Percentiles rank a stretch among this genome's conserved stretches.
These are phyloP conservation scores for Cutaneotrichosporon cutaneum DNA, from an alignment of 1,284 basidiomycete genomes.

Conservation along the genomic window DNA sequence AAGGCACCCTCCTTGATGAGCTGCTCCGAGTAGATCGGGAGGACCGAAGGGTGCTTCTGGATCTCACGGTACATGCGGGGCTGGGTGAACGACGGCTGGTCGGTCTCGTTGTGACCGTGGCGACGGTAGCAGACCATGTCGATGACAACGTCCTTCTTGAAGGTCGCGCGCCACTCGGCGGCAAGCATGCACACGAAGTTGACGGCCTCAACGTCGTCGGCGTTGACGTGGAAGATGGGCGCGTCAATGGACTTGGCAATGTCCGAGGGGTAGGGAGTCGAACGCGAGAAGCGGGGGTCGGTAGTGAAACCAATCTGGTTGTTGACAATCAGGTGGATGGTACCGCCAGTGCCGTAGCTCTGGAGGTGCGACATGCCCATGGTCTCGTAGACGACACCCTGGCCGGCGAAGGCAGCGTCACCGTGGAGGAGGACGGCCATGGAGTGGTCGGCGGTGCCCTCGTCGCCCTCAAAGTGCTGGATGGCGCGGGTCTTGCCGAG, in stretches of 20 bases:
- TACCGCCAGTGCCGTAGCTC: slow-evolving; percentile 94
- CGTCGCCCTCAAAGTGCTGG: slow-evolving; percentile 91
- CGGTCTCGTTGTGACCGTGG: slow-evolving; percentile 98
- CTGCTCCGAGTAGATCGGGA: slow-evolving; percentile 88
- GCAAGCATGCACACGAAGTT: slow-evolving; percentile 97
- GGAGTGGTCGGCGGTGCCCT: slow-evolving; percentile 70
- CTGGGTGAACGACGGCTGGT: slow-evolving; percentile 98
- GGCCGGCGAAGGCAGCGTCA: slow-evolving; percentile 97
- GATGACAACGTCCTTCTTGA: slow-evolving; percentile 98
- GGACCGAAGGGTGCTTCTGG: slow-evolving; percentile 86
- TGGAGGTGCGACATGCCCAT: slow-evolving; percentile 98
- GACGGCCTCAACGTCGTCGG: slow-evolving; percentile 97
- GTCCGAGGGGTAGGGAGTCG: slow-evolving; percentile 98
- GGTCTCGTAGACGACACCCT: slow-evolving; percentile 98
- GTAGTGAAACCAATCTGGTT: slow-evolving; percentile 99
- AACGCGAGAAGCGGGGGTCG: slow-evolving; percentile 94
- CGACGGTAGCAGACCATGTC: slow-evolving; percentile 99
- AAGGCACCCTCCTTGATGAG: slow-evolving; percentile 90
- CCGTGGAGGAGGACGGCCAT: slow-evolving; percentile 97
- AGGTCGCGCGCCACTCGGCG: slow-evolving; percentile 96
- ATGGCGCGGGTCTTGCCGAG: slow-evolving; percentile 96
- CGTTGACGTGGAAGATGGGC: slow-evolving; percentile 99
- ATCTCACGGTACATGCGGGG: slow-evolving; percentile 99
- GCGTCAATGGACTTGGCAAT: slow-evolving; percentile 98
- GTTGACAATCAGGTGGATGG: slow-evolving; percentile 98